Evolutionary conservation across 2,329 filamentous ascomycete species (phyloP), one percentile per base, ranked within the genome.

Genomic region (Dactylellina parvicollis): DNA sequence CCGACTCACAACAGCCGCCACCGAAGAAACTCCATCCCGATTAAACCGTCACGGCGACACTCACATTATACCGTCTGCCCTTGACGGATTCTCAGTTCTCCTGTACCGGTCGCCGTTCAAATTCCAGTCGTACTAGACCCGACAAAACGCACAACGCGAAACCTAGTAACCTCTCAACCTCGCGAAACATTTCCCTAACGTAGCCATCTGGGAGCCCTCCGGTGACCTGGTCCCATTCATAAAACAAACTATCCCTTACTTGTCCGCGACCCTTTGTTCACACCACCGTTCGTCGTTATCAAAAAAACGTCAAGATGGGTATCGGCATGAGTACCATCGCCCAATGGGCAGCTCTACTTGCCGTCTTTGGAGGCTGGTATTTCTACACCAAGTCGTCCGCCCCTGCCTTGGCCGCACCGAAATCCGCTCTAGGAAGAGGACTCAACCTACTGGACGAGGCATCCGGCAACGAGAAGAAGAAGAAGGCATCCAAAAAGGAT

Each of bases 311-410:
- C 36, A 74, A 67, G 10, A 74, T 74, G 69, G 60, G 67, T 40
- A 56, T 74, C 55, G 62, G 69, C 28, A 74, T 67, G 60, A 66
- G 62, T 20, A 74, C 69, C n/a, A 61, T 74, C 47, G 44, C 59
- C 54, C 69, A 74, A 60, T 74, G 62, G 60, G 52, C 46, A 4
- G 49, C 65, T 42, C 66, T 74, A 24, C 10, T 61, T 32, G 32
- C 62, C 16, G 55, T 50, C 24, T 47, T 65, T 24, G 62, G 60
- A 12, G 69, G 34, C n/a, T 73, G 62, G 47, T 74, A 54, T 47
- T 61, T 55, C 47, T 50, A 54, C 50, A 54, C 38, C 22, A 60
- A 54, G 38, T 50, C 49, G 54, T 36, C 52, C 14, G 14, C 55
- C 12, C 61, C 54, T 3, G 38, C 47, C 28, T 47, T 52, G 5